Evolutionary conservation across 805 yeast species (phyloP), one percentile per base, ranked within the genome.

Genomic region (Zygosaccharomyces lentus): DNA sequence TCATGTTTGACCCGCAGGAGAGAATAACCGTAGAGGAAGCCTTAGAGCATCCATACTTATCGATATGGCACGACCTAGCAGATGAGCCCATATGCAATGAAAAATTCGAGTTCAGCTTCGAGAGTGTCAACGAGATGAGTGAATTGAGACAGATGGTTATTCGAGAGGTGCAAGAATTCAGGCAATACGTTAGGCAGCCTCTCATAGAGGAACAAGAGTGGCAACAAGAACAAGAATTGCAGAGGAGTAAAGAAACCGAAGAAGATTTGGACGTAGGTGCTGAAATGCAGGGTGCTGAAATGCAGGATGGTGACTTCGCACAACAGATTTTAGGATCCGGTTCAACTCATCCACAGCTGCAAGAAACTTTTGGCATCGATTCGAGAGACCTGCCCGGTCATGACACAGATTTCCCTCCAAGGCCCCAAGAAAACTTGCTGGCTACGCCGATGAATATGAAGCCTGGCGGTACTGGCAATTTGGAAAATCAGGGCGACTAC

Each of bases 11-110:
- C 62, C 98, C 98, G 3, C 74, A 72, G 37, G 76, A 79, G 57
- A 77, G 99, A 65, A 84, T 90, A 46, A 81, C 89, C 0, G 98
- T 90, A 3, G 88, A 85, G 47, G 84, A 88, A 55, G 97, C 98
- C 0, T 71, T 93, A 41, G 75, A 73, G 49, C 99, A 93, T 67
- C 96, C 96, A 7, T 93, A 91, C 63, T 68, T 93, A 45, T 74
- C 81, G 38, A 77, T 86, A 26, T 93, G 96, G 90, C 97, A 88
- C 62, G 96, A 89, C 65, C 93, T 96, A 5, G 76, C 78, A 25
- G 98, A 93, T 62, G 98, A 93, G 67, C 90, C 90, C 6, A 82
- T 76, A 40, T 88, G 96, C 63, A 78, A 80, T 37, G 73, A 78
- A 1, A 84, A 85, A 56, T 90, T 90, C 64, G 96, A 90, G 60